Evolutionary conservation across 495 filamentous ascomycete genomes (phyloP).

Genomic region (Tuber melanosporum): DNA sequence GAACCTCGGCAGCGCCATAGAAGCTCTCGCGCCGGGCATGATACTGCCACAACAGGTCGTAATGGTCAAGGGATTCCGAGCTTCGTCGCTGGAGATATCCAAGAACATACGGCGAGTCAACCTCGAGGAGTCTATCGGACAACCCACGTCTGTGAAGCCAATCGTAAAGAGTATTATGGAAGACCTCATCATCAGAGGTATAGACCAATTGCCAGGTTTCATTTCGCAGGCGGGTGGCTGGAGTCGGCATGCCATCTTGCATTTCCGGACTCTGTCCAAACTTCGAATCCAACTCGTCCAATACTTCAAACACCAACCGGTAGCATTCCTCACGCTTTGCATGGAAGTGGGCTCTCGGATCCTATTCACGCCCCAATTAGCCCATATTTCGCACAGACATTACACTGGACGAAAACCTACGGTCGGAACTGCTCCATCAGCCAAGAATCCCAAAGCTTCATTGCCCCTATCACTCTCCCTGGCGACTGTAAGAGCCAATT

Average conservation of each 20-base stretch:
- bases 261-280: slow-evolving; percentile 59
- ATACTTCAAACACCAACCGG: slow-evolving; percentile 67
- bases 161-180: slow-evolving; percentile 89
- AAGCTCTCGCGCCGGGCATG: slow-evolving; percentile 71
- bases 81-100: slow-evolving; percentile 76
- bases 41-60: slow-evolving; percentile 89
- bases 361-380: slow-evolving; percentile 49
- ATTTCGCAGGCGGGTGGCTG: slow-evolving; percentile 64
- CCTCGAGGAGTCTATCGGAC: slow-evolving; percentile 73
- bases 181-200: slow-evolving; percentile 78
- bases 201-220: slow-evolving; percentile 87
- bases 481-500: slow-evolving; percentile 74
- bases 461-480: slow-evolving; percentile 76
- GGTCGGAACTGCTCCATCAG: slow-evolving; percentile 54
- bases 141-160: slow-evolving; percentile 85
- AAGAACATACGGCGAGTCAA: slow-evolving; percentile 74
- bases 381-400: background rate
- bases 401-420: slow-evolving; percentile 42
- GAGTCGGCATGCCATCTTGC: slow-evolving; percentile 69
- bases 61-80: slow-evolving; percentile 60
- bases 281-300: slow-evolving; percentile 66
- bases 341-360: slow-evolving; percentile 61
- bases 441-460: slow-evolving; percentile 67
- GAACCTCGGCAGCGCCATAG: slow-evolving; percentile 78
- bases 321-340: slow-evolving; percentile 72